Base-by-base conservation (phyloP, 2,329 filamentous ascomycete genomes). In the Aspergillus fructus region DNA sequence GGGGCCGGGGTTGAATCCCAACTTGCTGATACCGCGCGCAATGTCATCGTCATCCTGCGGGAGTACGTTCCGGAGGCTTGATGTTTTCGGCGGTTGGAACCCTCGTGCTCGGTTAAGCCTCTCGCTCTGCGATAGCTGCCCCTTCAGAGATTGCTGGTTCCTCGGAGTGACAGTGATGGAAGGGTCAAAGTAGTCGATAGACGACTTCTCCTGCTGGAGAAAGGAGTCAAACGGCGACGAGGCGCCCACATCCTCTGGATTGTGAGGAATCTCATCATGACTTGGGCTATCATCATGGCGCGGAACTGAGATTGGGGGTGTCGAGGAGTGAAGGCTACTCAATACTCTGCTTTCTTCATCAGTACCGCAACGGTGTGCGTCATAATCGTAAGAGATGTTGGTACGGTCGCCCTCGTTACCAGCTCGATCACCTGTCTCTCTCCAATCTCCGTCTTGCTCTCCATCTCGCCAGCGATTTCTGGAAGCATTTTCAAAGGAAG, bases 281-380 rank as follows among this genome's bases (percentile, higher is more conserved):
- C 60, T 60, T 3, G 59, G 23, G 17, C 63, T 61, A 40, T 76
- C 72, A 62, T 73, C 71, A 49, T 68, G 60, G 54, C 74, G 72
- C 46, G 77, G 77, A n/a, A 79, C 78, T 49, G 73, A 71, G 51
- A 79, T 77, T 33, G 76, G 76, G 59, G 75, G 74, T 40, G 76
- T 78, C 46, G 68, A 71, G 60, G 73, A 75, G 68, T 76, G 73
- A 52, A 75, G 64, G 60, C 72, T 71, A 62, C 62, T 74, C 62
- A 75, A 66, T 51, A 71, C 66, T 70, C 70, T 72, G 66, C 62
- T 68, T 63, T 74, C 72, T 68, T 73, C 66, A 72, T 76, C 71
- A 70, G 72, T 70, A 69, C 68, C 70, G 65, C 66, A 66, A 67
- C 66, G 62, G 50, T 59, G 68, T 65, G 67, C 67, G 63, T 59